Conservation (phyloP, 106 monocot genomes). For the Platanthera guangdongensis region DNA sequence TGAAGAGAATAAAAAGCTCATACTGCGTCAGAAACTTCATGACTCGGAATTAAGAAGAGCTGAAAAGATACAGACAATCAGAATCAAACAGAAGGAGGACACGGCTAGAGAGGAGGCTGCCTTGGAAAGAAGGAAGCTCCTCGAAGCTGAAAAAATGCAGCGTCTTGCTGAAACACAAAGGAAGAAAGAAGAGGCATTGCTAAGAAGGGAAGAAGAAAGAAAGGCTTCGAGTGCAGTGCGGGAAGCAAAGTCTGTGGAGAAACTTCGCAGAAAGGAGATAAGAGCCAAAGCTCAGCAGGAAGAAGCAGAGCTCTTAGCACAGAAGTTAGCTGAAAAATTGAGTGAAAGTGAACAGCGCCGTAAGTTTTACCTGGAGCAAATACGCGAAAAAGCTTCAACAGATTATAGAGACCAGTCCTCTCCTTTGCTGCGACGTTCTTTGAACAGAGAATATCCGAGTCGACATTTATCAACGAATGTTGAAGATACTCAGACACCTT, state of each 20-base stretch:
- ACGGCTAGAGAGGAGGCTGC: slow-evolving; percentile 93
- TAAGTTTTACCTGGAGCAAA: slow-evolving; percentile 93
- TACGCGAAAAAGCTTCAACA: slow-evolving; percentile 95
- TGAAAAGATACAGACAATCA: slow-evolving; percentile 86
- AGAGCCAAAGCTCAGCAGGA: slow-evolving; percentile 91
- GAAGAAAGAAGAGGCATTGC: slow-evolving; percentile 86
- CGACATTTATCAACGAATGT: slow-evolving; percentile 27
- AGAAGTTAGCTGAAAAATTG: slow-evolving; percentile 79
- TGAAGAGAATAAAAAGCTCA: slow-evolving; percentile 93
- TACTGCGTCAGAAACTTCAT: slow-evolving; percentile 83
- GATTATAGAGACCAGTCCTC: slow-evolving; percentile 92
- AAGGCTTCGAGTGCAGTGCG: slow-evolving; percentile 95
- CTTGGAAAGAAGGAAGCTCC: slow-evolving; percentile 78
- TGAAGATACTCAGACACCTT: slow-evolving; percentile 32
- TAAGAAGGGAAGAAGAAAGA: slow-evolving; percentile 95
- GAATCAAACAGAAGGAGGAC: slow-evolving; percentile 89
- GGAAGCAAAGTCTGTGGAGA: slow-evolving; percentile 81
- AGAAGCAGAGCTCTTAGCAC: slow-evolving; percentile 91
- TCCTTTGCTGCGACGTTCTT: slow-evolving; percentile 64
- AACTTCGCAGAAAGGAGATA: slow-evolving; percentile 75
- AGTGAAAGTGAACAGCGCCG: slow-evolving; percentile 96
- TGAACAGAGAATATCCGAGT: slow-evolving; percentile 55
- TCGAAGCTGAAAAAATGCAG: slow-evolving; percentile 97
- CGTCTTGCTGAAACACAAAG: slow-evolving; percentile 87
- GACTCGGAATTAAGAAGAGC: slow-evolving; percentile 90